These are phyloP conservation scores for Plantago elongata DNA, from an alignment of 257 asterid species.

Conservation along the genomic window DNA sequence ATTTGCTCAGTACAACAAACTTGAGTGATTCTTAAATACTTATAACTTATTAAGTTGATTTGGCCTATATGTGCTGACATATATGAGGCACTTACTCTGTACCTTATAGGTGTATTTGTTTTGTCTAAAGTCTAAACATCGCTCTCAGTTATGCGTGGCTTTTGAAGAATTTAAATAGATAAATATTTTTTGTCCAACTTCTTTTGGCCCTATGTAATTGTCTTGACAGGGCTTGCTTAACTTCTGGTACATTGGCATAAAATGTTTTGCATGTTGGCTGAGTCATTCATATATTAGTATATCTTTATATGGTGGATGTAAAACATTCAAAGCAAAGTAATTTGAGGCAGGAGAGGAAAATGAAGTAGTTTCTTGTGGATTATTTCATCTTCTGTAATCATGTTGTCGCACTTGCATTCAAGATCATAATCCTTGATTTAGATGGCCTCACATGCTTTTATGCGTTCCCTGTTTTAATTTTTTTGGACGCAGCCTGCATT, in stretches of 20 bases:
- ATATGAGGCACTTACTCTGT: neutral
- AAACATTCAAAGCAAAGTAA: neutral
- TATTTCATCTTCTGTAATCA: neutral
- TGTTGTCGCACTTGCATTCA: neutral
- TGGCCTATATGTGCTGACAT: neutral
- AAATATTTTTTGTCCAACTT: neutral
- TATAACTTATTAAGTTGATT: too few species aligned
- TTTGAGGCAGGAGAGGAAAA: neutral
- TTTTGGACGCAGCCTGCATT: neutral
- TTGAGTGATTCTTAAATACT: neutral
- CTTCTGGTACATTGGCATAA: neutral
- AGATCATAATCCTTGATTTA: neutral
- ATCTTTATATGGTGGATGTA: neutral
- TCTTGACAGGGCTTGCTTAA: slow-evolving; percentile 1
- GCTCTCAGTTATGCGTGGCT: neutral
- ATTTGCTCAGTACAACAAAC: neutral
- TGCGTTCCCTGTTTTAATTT: neutral
- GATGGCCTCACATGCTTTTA: neutral
- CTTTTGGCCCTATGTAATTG: slow-evolving; percentile 1
- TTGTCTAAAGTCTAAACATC: neutral
- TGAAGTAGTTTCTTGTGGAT: neutral
- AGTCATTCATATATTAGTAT: neutral
- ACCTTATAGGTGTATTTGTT: neutral
- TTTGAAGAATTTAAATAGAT: neutral
- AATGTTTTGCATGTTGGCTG: neutral